phyloP scores from a whole-genome alignment of 2,329 filamentous ascomycete genomes.

The Chaetomium sp. region DNA sequence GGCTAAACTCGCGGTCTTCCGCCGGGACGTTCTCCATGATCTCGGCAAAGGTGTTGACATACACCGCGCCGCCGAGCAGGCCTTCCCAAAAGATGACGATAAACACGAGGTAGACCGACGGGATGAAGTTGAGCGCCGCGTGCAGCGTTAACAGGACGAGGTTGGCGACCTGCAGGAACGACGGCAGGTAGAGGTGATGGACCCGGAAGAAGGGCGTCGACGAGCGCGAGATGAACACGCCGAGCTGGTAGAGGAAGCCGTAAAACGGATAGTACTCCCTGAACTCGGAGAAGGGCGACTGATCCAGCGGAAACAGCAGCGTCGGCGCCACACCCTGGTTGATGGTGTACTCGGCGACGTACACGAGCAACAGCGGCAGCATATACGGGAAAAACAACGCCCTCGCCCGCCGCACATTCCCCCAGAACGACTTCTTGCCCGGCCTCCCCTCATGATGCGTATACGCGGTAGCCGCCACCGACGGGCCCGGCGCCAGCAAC shows the following conservation, averaged over 20 bases:
- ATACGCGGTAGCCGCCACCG: constrained; percentile 46
- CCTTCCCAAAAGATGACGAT: constrained; percentile 91
- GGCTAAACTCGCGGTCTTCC: constrained; percentile 84
- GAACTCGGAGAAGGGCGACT: constrained; percentile 77
- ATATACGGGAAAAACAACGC: constrained; percentile 78
- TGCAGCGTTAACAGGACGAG: constrained; percentile 73
- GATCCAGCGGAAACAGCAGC: constrained; percentile 76
- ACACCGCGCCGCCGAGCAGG: constrained; percentile 84
- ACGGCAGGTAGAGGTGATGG: constrained; percentile 77
- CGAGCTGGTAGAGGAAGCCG: constrained; percentile 89
- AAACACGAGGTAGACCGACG: constrained; percentile 85
- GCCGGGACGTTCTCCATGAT: constrained; percentile 80
- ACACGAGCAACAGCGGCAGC: constrained; percentile 88
- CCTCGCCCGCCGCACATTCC: constrained; percentile 66
- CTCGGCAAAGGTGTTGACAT: constrained; percentile 94
- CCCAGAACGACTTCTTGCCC: constrained; percentile 40
- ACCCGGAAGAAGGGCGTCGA: constrained; percentile 86
- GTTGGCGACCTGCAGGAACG: constrained; percentile 79
- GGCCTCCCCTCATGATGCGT: constrained; percentile 13
- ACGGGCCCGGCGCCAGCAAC: constrained; percentile 50
- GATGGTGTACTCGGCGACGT: constrained; percentile 95
- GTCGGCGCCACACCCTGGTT: constrained; percentile 94
- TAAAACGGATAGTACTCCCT: constrained; percentile 95
- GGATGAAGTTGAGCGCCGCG: constrained; percentile 77
- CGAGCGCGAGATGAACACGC: constrained; percentile 91